Evolutionary conservation across 192 early-diverging fungal genomes (phyloP).

Genomic region (Gigaspora rosea): DNA sequence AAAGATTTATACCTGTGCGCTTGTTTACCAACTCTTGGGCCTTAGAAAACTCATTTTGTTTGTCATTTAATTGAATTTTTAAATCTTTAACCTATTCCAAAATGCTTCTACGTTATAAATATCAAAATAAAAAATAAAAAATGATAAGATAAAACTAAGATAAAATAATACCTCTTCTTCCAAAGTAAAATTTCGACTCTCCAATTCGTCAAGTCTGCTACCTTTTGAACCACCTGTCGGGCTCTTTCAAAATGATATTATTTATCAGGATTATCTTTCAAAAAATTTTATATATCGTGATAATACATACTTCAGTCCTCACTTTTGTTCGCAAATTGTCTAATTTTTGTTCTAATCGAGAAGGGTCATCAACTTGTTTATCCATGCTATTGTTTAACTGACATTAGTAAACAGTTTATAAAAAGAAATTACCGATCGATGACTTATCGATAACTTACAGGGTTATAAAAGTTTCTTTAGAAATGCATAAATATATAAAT

Average conservation of each 20-base stretch:
- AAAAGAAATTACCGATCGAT: no score
- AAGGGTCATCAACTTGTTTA: neutral
- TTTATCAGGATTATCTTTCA: neutral
- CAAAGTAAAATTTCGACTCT: constrained; percentile 27
- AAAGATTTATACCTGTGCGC: constrained; percentile 6
- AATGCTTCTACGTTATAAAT: neutral
- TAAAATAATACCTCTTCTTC: constrained; percentile 20
- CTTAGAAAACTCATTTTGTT: constrained; percentile 25
- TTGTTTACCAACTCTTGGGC: constrained; percentile 4
- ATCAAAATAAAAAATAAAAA: neutral
- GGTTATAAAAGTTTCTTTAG: no score
- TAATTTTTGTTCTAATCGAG: neutral
- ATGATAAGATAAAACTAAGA: neutral
- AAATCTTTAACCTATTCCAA: constrained; percentile 27
- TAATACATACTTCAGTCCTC: constrained; percentile 4
- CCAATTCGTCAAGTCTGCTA: constrained; percentile 8
- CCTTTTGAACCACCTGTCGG: neutral
- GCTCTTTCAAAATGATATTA: constrained; percentile 4
- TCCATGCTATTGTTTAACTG: neutral
- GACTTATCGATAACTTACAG: no score
- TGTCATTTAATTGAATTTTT: constrained; percentile 18
- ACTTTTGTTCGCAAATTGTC: neutral
- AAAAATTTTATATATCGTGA: neutral
- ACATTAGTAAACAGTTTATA: no score
- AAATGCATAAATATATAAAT: no score